These are phyloP conservation scores for Chlorella variabilis DNA, from an alignment of 163 green algal genomes.

Conservation along the genomic window DNA sequence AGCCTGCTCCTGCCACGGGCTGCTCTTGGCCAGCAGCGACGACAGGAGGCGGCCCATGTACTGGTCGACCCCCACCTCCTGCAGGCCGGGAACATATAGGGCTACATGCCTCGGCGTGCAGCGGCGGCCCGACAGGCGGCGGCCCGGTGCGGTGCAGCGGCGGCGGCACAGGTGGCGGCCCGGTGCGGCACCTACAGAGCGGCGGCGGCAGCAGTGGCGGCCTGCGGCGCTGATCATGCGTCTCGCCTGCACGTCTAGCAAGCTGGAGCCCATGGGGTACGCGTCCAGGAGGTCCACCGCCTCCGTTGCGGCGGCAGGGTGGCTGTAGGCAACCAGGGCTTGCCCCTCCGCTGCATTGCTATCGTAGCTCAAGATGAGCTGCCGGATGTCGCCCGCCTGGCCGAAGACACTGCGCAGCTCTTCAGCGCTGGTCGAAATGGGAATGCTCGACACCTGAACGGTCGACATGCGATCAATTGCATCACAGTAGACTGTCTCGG, in stretches of 20 bases:
- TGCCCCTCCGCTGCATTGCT: not conserved
- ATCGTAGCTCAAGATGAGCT: not conserved
- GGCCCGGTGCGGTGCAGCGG: too few species aligned
- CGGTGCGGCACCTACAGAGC: too few species aligned
- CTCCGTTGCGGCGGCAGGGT: not conserved
- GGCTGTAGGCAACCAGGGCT: not conserved
- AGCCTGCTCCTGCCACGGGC: not conserved
- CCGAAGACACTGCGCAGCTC: conserved; percentile 11
- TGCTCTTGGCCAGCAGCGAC: not conserved
- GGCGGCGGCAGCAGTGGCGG: too few species aligned
- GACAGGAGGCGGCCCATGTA: not conserved
- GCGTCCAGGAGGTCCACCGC: conserved; percentile 15
- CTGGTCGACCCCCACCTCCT: not conserved
- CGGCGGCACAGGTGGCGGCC: too few species aligned
- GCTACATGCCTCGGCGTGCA: too few species aligned
- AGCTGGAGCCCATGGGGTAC: not conserved
- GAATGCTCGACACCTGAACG: conserved; percentile 1
- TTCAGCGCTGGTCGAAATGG: not conserved
- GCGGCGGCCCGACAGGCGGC: too few species aligned
- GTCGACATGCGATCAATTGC: not conserved
- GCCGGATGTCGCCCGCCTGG: not conserved
- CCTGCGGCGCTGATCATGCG: too few species aligned
- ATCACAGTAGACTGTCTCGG: too few species aligned
- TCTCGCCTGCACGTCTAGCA: conserved; percentile 20
- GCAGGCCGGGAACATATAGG: too few species aligned